Evolutionary conservation across 169 alveolate genomes (phyloP), one percentile per base, ranked within the genome.

Genomic region (Babesia bigemina): DNA sequence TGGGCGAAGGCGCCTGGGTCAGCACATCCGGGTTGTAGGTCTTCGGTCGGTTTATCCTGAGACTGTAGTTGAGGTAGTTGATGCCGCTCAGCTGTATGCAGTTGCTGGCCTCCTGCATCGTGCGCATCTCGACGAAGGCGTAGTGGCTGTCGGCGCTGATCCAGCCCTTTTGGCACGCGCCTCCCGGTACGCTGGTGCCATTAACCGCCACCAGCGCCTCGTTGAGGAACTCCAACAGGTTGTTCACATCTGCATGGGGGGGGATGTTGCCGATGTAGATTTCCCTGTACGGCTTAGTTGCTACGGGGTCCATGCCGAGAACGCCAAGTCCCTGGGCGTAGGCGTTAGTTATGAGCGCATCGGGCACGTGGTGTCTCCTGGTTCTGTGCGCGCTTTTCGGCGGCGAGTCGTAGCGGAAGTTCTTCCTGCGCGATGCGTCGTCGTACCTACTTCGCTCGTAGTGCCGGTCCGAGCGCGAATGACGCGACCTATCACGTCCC

Each of bases 61-160:
- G 53, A 21, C 50, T 42, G 44, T 83, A 70, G 42, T 76, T 76
- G 57, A 74, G 42, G 60, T 83, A 88, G 65, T 90, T 91, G 44
- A 91, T 60, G 4, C 94, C 94, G 53, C 84, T 89, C 36, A 91
- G 76, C 63, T 91, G 94, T 87, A 91, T 81, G 53, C 92, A 92
- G 72, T 89, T 91, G 45, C 91, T 84, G 11, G 99, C 98, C 71
- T 95, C 99, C 86, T 95, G 98, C 70, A 96, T 92, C 28, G 98
- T 91, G 45, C 99, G 77, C 75, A 96, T 94, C 78, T 97, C 99
- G 17, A 96, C 94, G 90, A 96, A 96, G 28, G 98, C 98, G 83
- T 95, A 97, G 74, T 93, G 96, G 6, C 98, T 96, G 79, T 97
- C 99, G 13, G 96, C 85, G 61, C 96, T 92, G 8, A 96, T 92